phyloP scores from a whole-genome alignment of 2,329 filamentous ascomycete species.

The Coccinonectria pachysandricola region DNA sequence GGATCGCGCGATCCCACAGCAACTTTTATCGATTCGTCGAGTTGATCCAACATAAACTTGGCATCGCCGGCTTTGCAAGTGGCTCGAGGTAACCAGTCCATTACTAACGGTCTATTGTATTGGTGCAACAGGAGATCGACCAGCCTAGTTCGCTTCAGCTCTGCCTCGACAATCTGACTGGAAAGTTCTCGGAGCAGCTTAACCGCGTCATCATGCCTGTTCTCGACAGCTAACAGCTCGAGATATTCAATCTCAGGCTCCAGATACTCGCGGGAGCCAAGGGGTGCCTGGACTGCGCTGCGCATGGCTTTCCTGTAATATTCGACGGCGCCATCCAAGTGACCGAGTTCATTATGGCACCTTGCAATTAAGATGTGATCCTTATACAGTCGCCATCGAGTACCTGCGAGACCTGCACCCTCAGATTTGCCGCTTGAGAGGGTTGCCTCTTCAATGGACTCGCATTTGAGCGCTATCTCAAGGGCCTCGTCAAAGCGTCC shows the following conservation, averaged over 20 bases:
- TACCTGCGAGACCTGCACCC: slow-evolving; percentile 15
- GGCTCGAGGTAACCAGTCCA: slow-evolving; percentile 32
- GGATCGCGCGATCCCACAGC: slow-evolving; percentile 26
- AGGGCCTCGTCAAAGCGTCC: slow-evolving; percentile 26
- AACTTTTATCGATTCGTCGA: slow-evolving; percentile 22
- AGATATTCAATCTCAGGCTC: slow-evolving; percentile 29
- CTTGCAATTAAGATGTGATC: slow-evolving; percentile 29
- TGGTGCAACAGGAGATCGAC: slow-evolving; percentile 27
- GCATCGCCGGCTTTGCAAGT: slow-evolving; percentile 24
- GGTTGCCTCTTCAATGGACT: slow-evolving; percentile 23
- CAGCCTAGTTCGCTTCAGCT: slow-evolving; percentile 19
- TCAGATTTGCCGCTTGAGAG: slow-evolving; percentile 17
- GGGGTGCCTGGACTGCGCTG: slow-evolving; percentile 14
- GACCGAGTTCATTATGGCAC: slow-evolving; percentile 24
- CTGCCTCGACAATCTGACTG: slow-evolving; percentile 12
- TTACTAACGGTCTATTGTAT: slow-evolving; percentile 21
- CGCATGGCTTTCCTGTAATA: slow-evolving; percentile 29
- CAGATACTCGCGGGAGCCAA: slow-evolving; percentile 24
- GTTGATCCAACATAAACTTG: slow-evolving; percentile 19
- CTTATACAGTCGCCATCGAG: slow-evolving; percentile 31
- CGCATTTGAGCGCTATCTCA: slow-evolving; percentile 26
- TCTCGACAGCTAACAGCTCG: slow-evolving; percentile 26
- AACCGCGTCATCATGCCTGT: slow-evolving; percentile 26
- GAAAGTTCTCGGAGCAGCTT: slow-evolving; percentile 25
- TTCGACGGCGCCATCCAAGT: slow-evolving; percentile 22